A percentile compares a stretch with the other conserved stretches of the same genome.
Evolutionary conservation across 139 green algal species (phyloP).

Genomic region (Micromonas pusilla): DNA sequence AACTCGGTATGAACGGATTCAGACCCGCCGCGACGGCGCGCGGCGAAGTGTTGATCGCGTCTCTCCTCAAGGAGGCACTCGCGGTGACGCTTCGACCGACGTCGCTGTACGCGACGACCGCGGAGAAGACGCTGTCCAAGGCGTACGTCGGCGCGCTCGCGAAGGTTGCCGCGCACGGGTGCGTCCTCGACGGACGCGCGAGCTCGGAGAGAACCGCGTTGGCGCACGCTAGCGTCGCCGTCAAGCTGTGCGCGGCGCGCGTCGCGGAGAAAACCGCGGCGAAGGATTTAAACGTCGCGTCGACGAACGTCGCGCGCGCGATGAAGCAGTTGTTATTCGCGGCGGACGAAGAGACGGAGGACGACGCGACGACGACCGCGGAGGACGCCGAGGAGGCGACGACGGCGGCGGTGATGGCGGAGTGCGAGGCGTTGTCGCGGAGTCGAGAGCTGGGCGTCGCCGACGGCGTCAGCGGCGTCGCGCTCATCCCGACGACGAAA

Average conservation of each 20-base stretch:
- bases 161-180: neutral
- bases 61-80: neutral
- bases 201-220: neutral
- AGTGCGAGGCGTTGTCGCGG: neutral
- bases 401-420: neutral
- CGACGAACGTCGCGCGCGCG: neutral
- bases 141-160: constrained; percentile 2
- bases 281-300: neutral
- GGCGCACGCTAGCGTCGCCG: neutral
- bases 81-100: neutral
- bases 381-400: neutral
- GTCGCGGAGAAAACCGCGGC: neutral
- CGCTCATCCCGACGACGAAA: neutral
- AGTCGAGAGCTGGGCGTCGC: neutral
- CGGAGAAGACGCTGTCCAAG: neutral
- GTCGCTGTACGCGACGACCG: neutral
- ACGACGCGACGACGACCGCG: neutral
- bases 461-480: neutral
- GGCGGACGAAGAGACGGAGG: neutral
- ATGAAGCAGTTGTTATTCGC: neutral
- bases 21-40: neutral
- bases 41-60: neutral
- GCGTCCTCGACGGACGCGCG: neutral
- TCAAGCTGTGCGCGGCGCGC: neutral
- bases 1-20: neutral